These are phyloP conservation scores for Nicotiana benthamiana DNA, from an alignment of 257 asterid species.

Conservation along the genomic window DNA sequence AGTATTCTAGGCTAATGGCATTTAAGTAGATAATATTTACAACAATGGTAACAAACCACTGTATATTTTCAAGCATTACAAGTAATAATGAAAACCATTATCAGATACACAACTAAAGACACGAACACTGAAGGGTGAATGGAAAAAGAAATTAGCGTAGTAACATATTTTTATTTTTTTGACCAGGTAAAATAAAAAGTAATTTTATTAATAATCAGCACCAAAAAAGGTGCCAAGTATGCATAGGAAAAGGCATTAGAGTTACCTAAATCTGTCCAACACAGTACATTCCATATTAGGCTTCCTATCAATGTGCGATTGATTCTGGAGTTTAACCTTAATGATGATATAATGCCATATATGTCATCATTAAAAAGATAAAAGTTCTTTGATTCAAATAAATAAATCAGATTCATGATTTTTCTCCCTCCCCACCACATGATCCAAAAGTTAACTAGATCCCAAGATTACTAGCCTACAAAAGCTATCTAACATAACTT, in stretches of 20 bases:
- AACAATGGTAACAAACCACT: not conserved
- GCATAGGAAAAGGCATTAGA: not conserved
- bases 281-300: not conserved
- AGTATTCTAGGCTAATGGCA: not conserved
- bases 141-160: not conserved
- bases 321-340: not conserved
- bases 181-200: not conserved
- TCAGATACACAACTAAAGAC: not conserved
- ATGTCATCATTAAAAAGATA: not conserved
- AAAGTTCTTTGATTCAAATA: not conserved
- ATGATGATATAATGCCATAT: not conserved
- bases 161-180: not conserved
- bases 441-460: not conserved
- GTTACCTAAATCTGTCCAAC: not conserved
- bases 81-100: not conserved
- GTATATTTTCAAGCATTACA: not conserved
- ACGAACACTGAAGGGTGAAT: not conserved
- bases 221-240: not conserved
- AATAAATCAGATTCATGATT: not conserved
- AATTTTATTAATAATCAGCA: not conserved
- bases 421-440: not conserved
- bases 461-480: not conserved
- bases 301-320: not conserved
- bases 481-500: not conserved
- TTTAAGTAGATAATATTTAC: not conserved